A percentile compares a stretch with the other conserved stretches of the same genome.
phyloP scores from a whole-genome alignment of 495 filamentous ascomycete species.

The Trichocladium uniseriatum region DNA sequence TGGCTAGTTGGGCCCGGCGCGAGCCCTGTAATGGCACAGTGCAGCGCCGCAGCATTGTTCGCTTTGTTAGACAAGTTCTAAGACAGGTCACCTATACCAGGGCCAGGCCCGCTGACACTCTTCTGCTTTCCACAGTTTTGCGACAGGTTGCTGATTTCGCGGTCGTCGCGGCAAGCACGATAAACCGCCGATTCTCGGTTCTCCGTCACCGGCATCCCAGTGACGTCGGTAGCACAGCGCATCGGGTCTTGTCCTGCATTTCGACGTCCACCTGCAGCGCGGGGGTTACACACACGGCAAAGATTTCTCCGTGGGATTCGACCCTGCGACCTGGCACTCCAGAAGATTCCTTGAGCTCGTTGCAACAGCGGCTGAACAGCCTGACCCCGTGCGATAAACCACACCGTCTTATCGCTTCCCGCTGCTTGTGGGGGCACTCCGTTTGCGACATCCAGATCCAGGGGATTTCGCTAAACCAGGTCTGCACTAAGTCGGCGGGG shows the following conservation, averaged over 20 bases:
- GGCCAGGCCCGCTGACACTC: neutral
- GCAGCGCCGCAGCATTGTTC: neutral
- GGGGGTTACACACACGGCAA: conserved; percentile 11
- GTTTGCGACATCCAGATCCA: no score
- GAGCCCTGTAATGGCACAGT: neutral
- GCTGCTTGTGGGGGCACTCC: no score
- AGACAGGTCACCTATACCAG: neutral
- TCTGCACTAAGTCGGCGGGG: neutral
- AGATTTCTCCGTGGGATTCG: no score
- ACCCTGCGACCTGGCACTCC: no score
- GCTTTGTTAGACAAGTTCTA: neutral
- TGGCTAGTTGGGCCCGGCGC: neutral
- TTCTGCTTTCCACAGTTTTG: neutral
- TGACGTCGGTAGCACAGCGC: conserved; percentile 20
- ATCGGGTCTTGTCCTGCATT: conserved; percentile 16
- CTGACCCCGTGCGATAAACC: no score
- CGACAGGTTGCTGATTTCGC: neutral
- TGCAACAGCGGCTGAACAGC: no score
- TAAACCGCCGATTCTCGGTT: neutral
- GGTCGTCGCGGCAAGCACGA: neutral
- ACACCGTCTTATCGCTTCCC: no score
- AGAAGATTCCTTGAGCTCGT: no score
- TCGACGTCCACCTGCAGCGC: conserved; percentile 5
- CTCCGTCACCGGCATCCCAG: neutral
- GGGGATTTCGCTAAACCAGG: neutral